These are phyloP conservation scores for Phytophthora colocasiae DNA, from an alignment of 352 stramenopile genomes.

Conservation along the genomic window DNA sequence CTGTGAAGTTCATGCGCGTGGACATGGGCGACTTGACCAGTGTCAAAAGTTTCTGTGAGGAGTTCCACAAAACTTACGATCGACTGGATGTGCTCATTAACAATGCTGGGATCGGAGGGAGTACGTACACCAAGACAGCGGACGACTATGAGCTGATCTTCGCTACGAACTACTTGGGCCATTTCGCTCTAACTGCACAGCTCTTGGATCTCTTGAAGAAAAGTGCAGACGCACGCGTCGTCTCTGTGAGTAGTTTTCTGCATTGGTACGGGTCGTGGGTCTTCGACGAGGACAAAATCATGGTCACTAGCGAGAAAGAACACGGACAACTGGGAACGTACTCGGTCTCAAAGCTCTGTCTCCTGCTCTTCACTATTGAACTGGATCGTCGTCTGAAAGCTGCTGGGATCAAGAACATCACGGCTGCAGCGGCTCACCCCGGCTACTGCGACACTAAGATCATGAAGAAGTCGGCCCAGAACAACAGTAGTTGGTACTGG, in stretches of 20 bases:
- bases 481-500: constrained; percentile 33
- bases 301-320: constrained; percentile 20
- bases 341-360: constrained; percentile 54
- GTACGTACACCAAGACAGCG: constrained; percentile 32
- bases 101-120: constrained; percentile 48
- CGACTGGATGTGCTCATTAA: constrained; percentile 65
- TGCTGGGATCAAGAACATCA: constrained; percentile 22
- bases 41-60: constrained; percentile 39
- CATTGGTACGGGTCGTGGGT: constrained; percentile 27
- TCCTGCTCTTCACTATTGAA: constrained; percentile 61
- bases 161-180: constrained; percentile 64
- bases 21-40: constrained; percentile 47
- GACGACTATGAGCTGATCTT: constrained; percentile 66
- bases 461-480: constrained; percentile 33
- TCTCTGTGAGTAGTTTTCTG: constrained; percentile 47
- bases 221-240: constrained; percentile 31
- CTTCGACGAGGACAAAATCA: constrained; percentile 26
- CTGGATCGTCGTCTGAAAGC: constrained; percentile 45
- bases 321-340: constrained; percentile 35
- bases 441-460: constrained; percentile 44
- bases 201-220: constrained; percentile 48
- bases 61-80: constrained; percentile 17
- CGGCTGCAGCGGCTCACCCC: constrained; percentile 35
- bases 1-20: constrained; percentile 49
- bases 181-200: constrained; percentile 57